Conservation (phyloP, 2,329 filamentous ascomycete species). For the Fusarium drepaniforme region DNA sequence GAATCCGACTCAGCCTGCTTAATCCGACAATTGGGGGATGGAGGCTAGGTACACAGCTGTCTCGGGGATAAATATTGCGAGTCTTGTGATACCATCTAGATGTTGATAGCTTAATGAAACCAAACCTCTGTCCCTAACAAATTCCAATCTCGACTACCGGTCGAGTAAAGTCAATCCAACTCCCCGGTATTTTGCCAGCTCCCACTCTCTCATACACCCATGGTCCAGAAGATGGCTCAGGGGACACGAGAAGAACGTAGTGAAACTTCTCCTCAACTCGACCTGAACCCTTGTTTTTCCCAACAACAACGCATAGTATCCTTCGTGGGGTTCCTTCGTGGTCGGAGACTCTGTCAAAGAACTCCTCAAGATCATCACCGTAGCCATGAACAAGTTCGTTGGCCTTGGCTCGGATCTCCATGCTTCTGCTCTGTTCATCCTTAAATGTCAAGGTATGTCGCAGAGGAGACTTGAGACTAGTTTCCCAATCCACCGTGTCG, state of each 20-base stretch:
- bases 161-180: background rate
- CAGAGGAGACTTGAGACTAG: background rate
- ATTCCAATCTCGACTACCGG: background rate
- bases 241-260: constrained; percentile 5
- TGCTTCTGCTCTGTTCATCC: background rate
- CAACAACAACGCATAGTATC: constrained; percentile 6
- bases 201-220: constrained; percentile 6
- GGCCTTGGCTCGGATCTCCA: background rate
- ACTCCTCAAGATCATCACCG: background rate
- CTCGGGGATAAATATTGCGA: background rate
- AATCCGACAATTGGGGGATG: background rate
- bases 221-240: background rate
- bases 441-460: background rate
- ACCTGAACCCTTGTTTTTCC: background rate
- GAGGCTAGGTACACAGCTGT: background rate
- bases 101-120: background rate
- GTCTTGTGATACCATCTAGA: background rate
- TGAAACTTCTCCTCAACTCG: background rate
- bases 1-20: background rate
- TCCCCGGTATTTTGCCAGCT: background rate
- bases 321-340: background rate
- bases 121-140: background rate
- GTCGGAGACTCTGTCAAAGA: background rate
- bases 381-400: background rate
- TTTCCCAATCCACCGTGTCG: constrained; percentile 6